Evolutionary conservation across 2,329 filamentous ascomycete genomes (phyloP).

Genomic region (Pezicula neosporulosa): DNA sequence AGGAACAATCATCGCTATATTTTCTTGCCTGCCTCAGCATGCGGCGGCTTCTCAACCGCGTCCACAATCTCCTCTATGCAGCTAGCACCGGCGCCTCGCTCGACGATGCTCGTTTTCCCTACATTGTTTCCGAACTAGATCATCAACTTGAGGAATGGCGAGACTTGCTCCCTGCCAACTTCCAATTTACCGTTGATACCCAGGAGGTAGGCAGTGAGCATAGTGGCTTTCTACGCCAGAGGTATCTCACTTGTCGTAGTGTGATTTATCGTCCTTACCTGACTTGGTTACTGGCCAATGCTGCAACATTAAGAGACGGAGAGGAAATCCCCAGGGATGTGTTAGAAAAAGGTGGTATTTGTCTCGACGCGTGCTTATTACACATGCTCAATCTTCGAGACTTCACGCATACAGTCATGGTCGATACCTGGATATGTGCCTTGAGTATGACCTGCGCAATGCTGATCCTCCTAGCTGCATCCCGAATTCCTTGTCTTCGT

Average conservation of each 20-base stretch:
- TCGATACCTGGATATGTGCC: conserved; percentile 53
- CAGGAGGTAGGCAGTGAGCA: conserved; percentile 33
- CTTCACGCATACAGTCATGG: conserved; percentile 46
- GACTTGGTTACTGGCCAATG: conserved; percentile 38
- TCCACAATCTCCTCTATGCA: conserved; percentile 46
- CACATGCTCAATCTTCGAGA: conserved; percentile 45
- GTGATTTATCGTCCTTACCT: conserved; percentile 51
- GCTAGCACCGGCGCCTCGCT: conserved; percentile 40
- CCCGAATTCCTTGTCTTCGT: conserved; percentile 34
- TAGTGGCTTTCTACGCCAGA: conserved; percentile 45
- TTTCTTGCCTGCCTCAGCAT: conserved; percentile 52
- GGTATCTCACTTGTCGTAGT: conserved; percentile 48
- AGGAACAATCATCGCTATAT: conserved; percentile 47
- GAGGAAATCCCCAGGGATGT: conserved; percentile 30
- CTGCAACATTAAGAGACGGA: conserved; percentile 2
- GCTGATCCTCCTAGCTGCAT: conserved; percentile 44
- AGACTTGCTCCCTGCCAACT: conserved; percentile 39
- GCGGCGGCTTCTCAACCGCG: conserved; percentile 43
- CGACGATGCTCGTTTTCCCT: conserved; percentile 41
- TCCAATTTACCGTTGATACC: conserved; percentile 36
- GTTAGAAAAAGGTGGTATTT: conserved; percentile 38
- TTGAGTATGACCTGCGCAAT: conserved; percentile 47
- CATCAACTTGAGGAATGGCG: conserved; percentile 48
- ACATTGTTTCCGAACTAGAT: conserved; percentile 43
- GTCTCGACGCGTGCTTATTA: conserved; percentile 43